Evolutionary conservation across 352 stramenopile species (phyloP).

Genomic region (Phytophthora crassamura): DNA sequence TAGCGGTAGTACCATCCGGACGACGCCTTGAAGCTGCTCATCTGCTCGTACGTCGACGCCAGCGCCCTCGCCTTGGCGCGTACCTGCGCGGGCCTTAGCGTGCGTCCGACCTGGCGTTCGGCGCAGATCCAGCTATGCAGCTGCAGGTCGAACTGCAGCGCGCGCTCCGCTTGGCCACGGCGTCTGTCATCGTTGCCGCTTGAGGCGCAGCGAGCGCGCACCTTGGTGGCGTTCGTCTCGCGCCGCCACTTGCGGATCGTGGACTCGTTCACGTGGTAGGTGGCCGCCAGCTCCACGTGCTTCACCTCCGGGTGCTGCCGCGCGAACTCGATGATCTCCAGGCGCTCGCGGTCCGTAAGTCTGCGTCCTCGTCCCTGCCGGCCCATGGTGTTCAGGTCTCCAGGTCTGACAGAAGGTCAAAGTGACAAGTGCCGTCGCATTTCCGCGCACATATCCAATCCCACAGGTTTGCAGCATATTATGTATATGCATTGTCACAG

Average conservation of each 20-base stretch:
- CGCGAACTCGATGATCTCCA: conserved; percentile 68
- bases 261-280: conserved; percentile 62
- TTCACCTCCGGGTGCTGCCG: conserved; percentile 51
- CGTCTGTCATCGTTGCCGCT: conserved; percentile 47
- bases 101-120: conserved; percentile 23
- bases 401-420: too few species aligned
- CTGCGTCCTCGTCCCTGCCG: conserved; percentile 50
- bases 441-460: too few species aligned
- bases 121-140: conserved; percentile 48
- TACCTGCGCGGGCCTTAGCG: conserved; percentile 37
- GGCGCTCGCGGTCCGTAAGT: conserved; percentile 66
- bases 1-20: conserved; percentile 68
- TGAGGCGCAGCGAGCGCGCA: conserved; percentile 46
- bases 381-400: neutral
- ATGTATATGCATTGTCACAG: too few species aligned
- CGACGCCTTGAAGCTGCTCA: conserved; percentile 62
- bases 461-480: too few species aligned
- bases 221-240: conserved; percentile 42
- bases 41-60: conserved; percentile 36
- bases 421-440: too few species aligned
- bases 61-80: conserved; percentile 47
- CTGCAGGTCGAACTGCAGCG: conserved; percentile 47
- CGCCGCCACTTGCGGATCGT: conserved; percentile 68
- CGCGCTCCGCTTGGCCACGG: conserved; percentile 46
- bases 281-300: conserved; percentile 56